Evolutionary conservation across 768 basidiomycete genomes (phyloP).

Genomic region (Leccinum disarticulatum): DNA sequence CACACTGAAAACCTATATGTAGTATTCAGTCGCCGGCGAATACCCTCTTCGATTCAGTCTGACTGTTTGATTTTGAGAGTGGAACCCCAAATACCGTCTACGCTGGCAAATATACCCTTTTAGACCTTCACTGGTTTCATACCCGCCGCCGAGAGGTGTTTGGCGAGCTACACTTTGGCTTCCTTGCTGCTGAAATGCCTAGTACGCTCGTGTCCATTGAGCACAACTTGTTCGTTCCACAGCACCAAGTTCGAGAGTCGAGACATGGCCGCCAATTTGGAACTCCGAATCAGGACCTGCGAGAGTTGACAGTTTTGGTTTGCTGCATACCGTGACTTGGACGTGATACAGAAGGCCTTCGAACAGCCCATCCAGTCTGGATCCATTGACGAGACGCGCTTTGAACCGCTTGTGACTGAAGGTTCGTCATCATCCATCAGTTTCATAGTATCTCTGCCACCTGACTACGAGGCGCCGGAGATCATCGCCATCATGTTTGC

Average conservation of each 20-base stretch:
- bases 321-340: conserved; percentile 73
- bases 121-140: conserved; percentile 67
- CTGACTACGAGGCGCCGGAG: no score
- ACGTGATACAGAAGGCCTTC: conserved; percentile 66
- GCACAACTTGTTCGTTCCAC: conserved; percentile 52
- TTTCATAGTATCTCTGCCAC: no score
- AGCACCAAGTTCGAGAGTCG: conserved; percentile 53
- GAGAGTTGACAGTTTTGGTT: conserved; percentile 67
- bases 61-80: conserved; percentile 57
- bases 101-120: conserved; percentile 49
- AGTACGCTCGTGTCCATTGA: conserved; percentile 69
- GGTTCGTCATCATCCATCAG: no score
- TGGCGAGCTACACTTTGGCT: conserved; percentile 60
- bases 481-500: no score
- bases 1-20: conserved; percentile 51
- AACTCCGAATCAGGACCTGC: conserved; percentile 60
- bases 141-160: conserved; percentile 71
- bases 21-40: conserved; percentile 59
- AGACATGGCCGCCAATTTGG: conserved; percentile 42
- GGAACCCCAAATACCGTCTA: conserved; percentile 40
- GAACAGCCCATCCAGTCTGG: conserved; percentile 58
- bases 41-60: conserved; percentile 57
- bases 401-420: conserved; percentile 54
- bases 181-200: conserved; percentile 65
- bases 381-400: conserved; percentile 48